phyloP scores from a whole-genome alignment of 1,139 yeast species.

The Hansenula anomala region DNA sequence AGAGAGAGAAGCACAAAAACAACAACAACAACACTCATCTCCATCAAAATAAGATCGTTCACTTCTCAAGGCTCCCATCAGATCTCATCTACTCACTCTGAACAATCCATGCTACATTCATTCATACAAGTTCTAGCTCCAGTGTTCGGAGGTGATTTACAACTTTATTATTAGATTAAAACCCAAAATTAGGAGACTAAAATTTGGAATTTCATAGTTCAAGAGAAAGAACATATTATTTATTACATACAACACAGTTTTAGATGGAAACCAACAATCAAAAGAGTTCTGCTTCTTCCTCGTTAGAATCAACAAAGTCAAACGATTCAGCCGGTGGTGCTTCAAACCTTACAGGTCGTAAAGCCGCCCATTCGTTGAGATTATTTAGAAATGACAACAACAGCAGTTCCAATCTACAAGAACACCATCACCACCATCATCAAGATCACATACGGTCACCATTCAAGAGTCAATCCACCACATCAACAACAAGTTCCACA shows the following conservation, averaged over 20 bases:
- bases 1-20: too few relatives aligned
- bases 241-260: background rate
- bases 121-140: background rate
- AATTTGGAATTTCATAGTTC: background rate
- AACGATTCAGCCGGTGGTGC: background rate
- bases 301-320: slow-evolving; percentile 3
- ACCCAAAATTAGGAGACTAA: too few relatives aligned
- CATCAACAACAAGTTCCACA: background rate
- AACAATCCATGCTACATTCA: background rate
- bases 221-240: background rate
- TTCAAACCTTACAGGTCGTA: slow-evolving; percentile 29
- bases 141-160: slow-evolving; percentile 1
- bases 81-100: too few relatives aligned
- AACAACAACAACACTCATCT: too few relatives aligned
- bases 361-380: slow-evolving; percentile 48
- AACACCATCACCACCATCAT: slow-evolving; percentile 4
- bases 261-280: background rate
- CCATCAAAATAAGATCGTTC: too few relatives aligned
- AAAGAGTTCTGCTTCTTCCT: slow-evolving; percentile 1
- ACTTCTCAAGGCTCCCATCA: too few relatives aligned
- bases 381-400: slow-evolving; percentile 34
- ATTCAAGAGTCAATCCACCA: background rate
- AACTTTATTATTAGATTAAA: too few relatives aligned
- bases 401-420: slow-evolving; percentile 10
- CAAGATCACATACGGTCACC: background rate